A percentile compares a stretch with the other conserved stretches of the same genome.
Evolutionary conservation across 768 basidiomycete genomes (phyloP).

Genomic region (Pulveroboletus sp.): DNA sequence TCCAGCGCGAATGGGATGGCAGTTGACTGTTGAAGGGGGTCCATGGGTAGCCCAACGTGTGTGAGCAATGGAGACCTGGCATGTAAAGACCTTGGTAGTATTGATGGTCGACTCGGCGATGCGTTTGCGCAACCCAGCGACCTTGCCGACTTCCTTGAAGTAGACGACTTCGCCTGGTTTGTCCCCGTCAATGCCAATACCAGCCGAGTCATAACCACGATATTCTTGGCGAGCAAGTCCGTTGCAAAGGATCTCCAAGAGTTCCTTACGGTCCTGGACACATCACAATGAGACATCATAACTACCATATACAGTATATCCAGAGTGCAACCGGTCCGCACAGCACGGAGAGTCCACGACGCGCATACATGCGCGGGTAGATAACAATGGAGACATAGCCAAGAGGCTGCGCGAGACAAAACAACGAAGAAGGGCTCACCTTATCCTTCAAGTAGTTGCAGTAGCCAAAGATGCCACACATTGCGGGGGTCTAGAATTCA

Average conservation of each 20-base stretch:
- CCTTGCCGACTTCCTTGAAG: slow-evolving; percentile 99
- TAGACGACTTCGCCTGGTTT: slow-evolving; percentile 66
- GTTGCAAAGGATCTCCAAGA: slow-evolving; percentile 85
- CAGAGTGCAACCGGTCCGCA: neutral
- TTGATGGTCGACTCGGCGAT: slow-evolving; percentile 69
- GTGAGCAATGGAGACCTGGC: slow-evolving; percentile 96
- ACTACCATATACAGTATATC: slow-evolving; percentile 21
- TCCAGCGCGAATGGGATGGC: slow-evolving; percentile 92
- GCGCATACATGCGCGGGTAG: slow-evolving; percentile 7
- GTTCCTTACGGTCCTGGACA: slow-evolving; percentile 75
- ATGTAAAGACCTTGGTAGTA: slow-evolving; percentile 69
- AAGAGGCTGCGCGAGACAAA: neutral
- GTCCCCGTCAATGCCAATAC: slow-evolving; percentile 89
- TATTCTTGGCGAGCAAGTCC: slow-evolving; percentile 96
- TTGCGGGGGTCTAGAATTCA: slow-evolving; percentile 27
- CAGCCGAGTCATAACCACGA: slow-evolving; percentile 96
- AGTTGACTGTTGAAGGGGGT: slow-evolving; percentile 80
- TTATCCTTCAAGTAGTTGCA: slow-evolving; percentile 94
- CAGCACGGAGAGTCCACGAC: neutral
- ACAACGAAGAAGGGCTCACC: slow-evolving; percentile 41
- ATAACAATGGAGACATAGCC: neutral
- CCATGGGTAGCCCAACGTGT: slow-evolving; percentile 99
- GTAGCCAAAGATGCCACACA: slow-evolving; percentile 98
- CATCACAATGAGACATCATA: neutral
- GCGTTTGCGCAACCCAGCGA: slow-evolving; percentile 85